Evolutionary conservation across 2,329 filamentous ascomycete genomes (phyloP).

Genomic region (Xylariaceae sp.): DNA sequence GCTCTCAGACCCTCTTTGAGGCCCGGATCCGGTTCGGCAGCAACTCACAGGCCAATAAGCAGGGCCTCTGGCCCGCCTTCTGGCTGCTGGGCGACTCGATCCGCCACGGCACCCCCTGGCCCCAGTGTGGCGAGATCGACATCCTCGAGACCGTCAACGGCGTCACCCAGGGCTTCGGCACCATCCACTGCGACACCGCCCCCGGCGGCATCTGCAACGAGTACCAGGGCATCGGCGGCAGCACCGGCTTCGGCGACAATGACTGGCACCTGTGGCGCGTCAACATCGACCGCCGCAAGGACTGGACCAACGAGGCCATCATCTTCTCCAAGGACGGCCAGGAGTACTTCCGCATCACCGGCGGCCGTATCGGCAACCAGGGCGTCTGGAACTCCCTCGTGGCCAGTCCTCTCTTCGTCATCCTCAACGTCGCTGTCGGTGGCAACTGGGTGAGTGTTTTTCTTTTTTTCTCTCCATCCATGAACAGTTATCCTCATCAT

Average conservation of each 20-base stretch:
- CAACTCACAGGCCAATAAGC: constrained; percentile 34
- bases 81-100: constrained; percentile 46
- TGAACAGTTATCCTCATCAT: background rate
- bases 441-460: constrained; percentile 36
- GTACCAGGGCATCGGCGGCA: constrained; percentile 35
- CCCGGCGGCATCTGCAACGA: constrained; percentile 45
- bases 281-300: constrained; percentile 38
- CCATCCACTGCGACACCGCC: constrained; percentile 41
- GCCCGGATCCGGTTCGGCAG: constrained; percentile 41
- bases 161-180: constrained; percentile 40
- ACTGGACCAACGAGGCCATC: constrained; percentile 44
- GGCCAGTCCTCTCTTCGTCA: constrained; percentile 39
- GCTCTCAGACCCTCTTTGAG: constrained; percentile 39
- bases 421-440: constrained; percentile 45
- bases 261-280: constrained; percentile 46
- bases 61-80: constrained; percentile 50
- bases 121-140: constrained; percentile 46
- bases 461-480: background rate
- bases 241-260: constrained; percentile 38
- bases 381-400: constrained; percentile 40
- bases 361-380: constrained; percentile 36
- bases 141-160: constrained; percentile 47
- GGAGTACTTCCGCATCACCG: constrained; percentile 39
- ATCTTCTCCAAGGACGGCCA: constrained; percentile 44
- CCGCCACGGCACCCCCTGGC: constrained; percentile 42